Evolutionary conservation across 1,284 basidiomycete species (phyloP).

Genomic region (Trichosporon faecale): DNA sequence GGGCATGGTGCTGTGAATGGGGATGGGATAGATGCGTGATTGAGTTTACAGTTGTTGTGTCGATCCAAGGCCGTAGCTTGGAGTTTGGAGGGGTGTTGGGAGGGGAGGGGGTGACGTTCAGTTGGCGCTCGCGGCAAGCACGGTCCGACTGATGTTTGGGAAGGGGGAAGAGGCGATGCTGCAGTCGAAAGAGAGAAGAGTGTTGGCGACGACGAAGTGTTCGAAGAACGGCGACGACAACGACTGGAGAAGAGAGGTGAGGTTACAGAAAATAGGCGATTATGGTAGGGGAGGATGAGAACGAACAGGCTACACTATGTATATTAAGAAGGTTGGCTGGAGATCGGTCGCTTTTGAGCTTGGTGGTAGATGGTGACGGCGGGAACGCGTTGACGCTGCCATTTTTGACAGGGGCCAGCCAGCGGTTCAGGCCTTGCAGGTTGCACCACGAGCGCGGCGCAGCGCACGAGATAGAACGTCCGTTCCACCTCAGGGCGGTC

Average conservation of each 20-base stretch:
- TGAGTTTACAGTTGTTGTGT: constrained; percentile 12
- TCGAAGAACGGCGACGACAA: not conserved
- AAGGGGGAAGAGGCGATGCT: not conserved
- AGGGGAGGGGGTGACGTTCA: not conserved
- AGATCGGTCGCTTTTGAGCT: constrained; percentile 3
- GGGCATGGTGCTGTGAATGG: not conserved
- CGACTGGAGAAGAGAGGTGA: not conserved
- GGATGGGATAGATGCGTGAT: not conserved
- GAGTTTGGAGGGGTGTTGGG: not conserved
- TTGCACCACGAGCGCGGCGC: not conserved
- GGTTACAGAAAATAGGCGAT: not conserved
- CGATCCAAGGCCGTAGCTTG: constrained; percentile 1
- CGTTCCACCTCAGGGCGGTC: not conserved
- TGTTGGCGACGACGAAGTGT: not conserved
- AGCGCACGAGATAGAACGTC: constrained; percentile 4
- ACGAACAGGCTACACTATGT: not conserved
- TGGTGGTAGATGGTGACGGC: constrained; percentile 8
- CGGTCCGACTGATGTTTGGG: not conserved
- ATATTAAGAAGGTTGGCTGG: constrained; percentile 1
- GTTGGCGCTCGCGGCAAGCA: constrained; percentile 3
- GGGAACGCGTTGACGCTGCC: constrained; percentile 10
- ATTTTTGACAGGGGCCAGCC: constrained; percentile 8
- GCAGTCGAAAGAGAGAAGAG: not conserved
- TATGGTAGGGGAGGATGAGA: not conserved
- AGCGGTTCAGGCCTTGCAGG: not conserved